These are phyloP conservation scores for Alternaria dauci DNA, from an alignment of 2,329 filamentous ascomycete species.

Conservation along the genomic window DNA sequence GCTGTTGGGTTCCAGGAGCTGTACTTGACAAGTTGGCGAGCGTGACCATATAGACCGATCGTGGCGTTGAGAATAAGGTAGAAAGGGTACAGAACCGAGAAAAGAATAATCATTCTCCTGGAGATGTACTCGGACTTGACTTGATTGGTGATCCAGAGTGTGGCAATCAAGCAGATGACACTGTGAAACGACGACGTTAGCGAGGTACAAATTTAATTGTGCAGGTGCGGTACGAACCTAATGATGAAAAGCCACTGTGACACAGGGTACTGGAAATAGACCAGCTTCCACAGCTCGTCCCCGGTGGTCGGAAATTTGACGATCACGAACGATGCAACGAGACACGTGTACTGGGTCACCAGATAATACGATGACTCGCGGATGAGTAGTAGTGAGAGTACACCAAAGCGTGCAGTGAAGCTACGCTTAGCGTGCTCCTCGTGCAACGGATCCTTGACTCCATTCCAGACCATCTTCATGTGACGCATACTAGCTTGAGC, in stretches of 20 bases:
- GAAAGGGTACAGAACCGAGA: conserved; percentile 55
- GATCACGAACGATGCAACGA: conserved; percentile 57
- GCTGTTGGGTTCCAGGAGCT: conserved; percentile 60
- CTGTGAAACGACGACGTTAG: conserved; percentile 38
- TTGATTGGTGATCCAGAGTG: conserved; percentile 57
- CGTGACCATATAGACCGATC: conserved; percentile 59
- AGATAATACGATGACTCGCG: conserved; percentile 60
- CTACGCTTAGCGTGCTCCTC: conserved; percentile 42
- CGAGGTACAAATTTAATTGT: conserved; percentile 10
- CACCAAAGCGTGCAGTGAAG: conserved; percentile 53
- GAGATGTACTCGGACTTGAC: conserved; percentile 58
- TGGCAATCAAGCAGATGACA: conserved; percentile 54
- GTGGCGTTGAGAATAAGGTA: conserved; percentile 56
- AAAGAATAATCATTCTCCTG: conserved; percentile 53
- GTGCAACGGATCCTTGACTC: conserved; percentile 45
- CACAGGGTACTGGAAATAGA: conserved; percentile 60
- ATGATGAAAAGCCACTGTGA: conserved; percentile 59
- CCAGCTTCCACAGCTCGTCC: conserved; percentile 49
- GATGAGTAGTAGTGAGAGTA: conserved; percentile 57
- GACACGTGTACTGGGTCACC: conserved; percentile 59
- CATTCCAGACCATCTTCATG: conserved; percentile 54
- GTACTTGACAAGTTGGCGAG: conserved; percentile 57
- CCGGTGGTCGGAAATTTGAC: conserved; percentile 54
- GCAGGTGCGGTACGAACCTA: conserved; percentile 45
- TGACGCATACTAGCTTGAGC: conserved; percentile 58